Evolutionary conservation across 306 rosid species (phyloP).

Genomic region (Rubus parviflorus): DNA sequence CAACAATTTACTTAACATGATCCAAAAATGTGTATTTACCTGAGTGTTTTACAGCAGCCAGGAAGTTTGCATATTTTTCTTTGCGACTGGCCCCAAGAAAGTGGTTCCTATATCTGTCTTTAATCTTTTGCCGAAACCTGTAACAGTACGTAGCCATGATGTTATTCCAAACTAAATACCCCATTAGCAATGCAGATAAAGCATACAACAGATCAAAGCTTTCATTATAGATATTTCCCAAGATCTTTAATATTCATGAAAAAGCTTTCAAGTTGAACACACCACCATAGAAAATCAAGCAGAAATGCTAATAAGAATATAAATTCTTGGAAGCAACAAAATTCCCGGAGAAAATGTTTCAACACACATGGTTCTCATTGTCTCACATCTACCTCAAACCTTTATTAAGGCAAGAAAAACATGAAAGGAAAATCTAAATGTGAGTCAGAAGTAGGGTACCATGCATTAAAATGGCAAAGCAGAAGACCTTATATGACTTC

Average conservation of each 20-base stretch:
- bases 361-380: neutral
- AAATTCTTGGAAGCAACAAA: neutral
- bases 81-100: conserved; percentile 40
- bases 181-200: conserved; percentile 19
- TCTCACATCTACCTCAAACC: neutral
- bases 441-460: neutral
- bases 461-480: neutral
- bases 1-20: conserved; percentile 30
- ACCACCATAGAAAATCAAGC: neutral
- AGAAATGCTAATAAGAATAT: neutral
- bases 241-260: neutral
- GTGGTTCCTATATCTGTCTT: conserved; percentile 30
- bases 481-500: too few species aligned
- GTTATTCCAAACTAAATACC: conserved; percentile 31
- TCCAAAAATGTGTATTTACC: conserved; percentile 60
- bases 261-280: neutral
- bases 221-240: neutral
- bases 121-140: conserved; percentile 52
- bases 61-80: conserved; percentile 39
- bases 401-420: neutral
- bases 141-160: conserved; percentile 32
- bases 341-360: neutral
- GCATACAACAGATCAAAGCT: neutral
- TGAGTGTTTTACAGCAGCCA: conserved; percentile 48
- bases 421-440: neutral